These are phyloP conservation scores for Pelargonium fulgidum DNA, from an alignment of 441 rosid species.

Conservation along the genomic window DNA sequence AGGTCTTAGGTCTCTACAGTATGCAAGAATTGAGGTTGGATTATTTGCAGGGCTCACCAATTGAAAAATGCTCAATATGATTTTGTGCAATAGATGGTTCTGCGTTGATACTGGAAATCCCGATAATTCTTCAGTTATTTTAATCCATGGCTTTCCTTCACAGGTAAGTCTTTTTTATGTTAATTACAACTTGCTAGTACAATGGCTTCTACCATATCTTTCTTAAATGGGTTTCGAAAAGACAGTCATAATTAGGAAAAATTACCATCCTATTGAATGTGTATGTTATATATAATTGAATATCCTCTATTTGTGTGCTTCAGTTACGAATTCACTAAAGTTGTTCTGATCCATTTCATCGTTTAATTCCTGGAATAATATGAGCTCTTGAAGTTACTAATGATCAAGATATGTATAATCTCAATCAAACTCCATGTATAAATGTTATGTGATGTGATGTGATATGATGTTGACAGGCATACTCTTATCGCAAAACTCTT, in stretches of 20 bases:
- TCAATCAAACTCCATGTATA: background rate
- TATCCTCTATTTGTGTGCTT: background rate
- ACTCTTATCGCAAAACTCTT: slow-evolving; percentile 75
- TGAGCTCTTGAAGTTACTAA: background rate
- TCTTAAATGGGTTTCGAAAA: background rate
- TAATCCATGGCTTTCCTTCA: slow-evolving; percentile 85
- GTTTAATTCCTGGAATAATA: background rate
- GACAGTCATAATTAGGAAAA: background rate
- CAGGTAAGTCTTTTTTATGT: slow-evolving; percentile 42
- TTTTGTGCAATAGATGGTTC: slow-evolving; percentile 87
- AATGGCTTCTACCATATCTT: background rate
- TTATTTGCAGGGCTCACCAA: slow-evolving; percentile 40
- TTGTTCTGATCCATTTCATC: background rate
- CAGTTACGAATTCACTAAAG: background rate
- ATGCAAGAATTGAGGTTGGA: slow-evolving; percentile 40
- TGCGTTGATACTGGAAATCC: slow-evolving; percentile 62
- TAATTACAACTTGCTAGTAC: background rate
- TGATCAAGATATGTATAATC: background rate
- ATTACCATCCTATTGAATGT: background rate
- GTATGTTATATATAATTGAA: background rate
- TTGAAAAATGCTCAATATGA: slow-evolving; percentile 53
- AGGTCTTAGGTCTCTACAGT: slow-evolving; percentile 14
- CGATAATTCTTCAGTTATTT: slow-evolving; percentile 49
- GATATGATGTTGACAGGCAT: slow-evolving; percentile 57
- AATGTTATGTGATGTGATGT: slow-evolving; percentile 10